Evolutionary conservation across 345 rosid species (phyloP), one percentile per base, ranked within the genome.

Genomic region (Linum usitatissimum): DNA sequence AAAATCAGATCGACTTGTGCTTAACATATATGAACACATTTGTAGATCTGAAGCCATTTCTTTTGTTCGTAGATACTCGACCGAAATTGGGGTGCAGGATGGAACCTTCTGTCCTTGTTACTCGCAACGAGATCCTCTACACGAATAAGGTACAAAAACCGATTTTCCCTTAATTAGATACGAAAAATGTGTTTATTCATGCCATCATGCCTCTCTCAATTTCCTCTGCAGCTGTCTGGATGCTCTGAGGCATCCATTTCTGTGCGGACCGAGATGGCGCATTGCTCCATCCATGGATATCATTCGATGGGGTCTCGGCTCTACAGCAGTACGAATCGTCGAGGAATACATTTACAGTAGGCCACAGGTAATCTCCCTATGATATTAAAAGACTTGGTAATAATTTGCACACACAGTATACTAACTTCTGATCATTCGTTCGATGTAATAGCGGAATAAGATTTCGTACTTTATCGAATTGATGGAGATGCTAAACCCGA

Each of bases 241-340:
- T 75, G 93, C 96, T 64, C 89, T 92, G 45, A 87, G 95, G 70
- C 95, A 92, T 69, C 97, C 98, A 0, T 92, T 89, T 71, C 77
- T 89, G 48, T 92, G 98, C 67, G 95, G 98, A 68, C 97, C 97
- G 21, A 83, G 86, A 81, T 92, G 97, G 97, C 84, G 95, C 39
- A 91, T 89, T 60, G 77, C 76, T 45, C 97, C 93, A 14, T 87
- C 95, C 64, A 82, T 87, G 91, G 85, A 92, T 70, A 84, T 85
- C 61, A 87, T 89, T 68, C 77, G 93, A 79, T 92, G 98, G 96
- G 95, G 96, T 66, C 93, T 92, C 61, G 95, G 96, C 62, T 89
- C 97, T 40, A 88, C 96, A 59, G 90, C 95, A 20, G 93, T 87
- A 72, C 84, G 85, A 64, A 92, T 92, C 57, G 73, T 83, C 28